phyloP scores from a whole-genome alignment of 225 moss, liverwort and hornwort genomes.

The Rhytidiadelphus loreus region DNA sequence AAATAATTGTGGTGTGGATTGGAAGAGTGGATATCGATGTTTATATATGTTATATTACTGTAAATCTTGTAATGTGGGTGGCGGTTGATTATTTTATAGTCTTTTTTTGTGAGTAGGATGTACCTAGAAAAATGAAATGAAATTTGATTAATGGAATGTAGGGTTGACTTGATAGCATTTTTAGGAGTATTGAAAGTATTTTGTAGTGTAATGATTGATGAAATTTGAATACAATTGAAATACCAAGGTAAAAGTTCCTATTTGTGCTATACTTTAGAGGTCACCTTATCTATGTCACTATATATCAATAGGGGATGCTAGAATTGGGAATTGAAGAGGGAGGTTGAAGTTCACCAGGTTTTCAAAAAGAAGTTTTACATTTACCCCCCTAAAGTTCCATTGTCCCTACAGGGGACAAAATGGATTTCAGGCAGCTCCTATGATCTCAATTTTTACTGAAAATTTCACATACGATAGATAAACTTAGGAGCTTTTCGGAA shows the following conservation, averaged over 20 bases:
- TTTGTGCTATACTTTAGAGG: neutral
- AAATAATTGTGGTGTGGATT: neutral
- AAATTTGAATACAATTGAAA: neutral
- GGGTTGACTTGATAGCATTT: accelerated
- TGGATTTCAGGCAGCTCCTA: too few relatives aligned
- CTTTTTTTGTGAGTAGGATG: neutral
- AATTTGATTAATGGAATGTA: neutral
- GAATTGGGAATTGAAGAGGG: neutral
- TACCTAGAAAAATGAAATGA: neutral
- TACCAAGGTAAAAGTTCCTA: accelerated
- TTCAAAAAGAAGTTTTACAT: neutral
- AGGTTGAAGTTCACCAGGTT: neutral
- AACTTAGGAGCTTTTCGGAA: too few relatives aligned
- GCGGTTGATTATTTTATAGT: too few relatives aligned
- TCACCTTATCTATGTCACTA: accelerated
- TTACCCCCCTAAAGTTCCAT: too few relatives aligned
- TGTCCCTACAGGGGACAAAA: too few relatives aligned
- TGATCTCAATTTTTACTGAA: too few relatives aligned
- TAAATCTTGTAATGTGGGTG: neutral
- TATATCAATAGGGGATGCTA: accelerated
- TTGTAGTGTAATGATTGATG: neutral
- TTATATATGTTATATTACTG: neutral
- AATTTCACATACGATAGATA: too few relatives aligned
- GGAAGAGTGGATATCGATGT: neutral
- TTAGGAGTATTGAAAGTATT: neutral